Evolutionary conservation across 805 yeast species (phyloP).

Genomic region (Cyberlindnera bimundalis): DNA sequence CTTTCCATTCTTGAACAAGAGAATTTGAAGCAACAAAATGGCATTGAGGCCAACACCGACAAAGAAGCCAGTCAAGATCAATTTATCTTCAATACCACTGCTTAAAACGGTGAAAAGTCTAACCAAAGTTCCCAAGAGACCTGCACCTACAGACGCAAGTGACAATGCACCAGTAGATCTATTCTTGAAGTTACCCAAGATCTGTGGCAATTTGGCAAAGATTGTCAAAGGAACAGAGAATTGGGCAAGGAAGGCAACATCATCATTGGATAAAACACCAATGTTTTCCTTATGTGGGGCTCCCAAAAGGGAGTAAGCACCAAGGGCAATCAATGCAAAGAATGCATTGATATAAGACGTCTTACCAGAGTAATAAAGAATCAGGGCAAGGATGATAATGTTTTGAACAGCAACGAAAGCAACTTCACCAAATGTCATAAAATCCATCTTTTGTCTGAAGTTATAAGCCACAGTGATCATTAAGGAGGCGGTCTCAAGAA

Average conservation of each 20-base stretch:
- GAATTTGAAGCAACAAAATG: conserved; percentile 34
- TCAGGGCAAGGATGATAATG: conserved; percentile 29
- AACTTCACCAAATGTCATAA: conserved; percentile 38
- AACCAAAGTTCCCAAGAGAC: conserved; percentile 35
- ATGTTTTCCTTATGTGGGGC: conserved; percentile 13
- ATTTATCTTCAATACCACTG: conserved; percentile 32
- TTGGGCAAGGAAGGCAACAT: conserved; percentile 28
- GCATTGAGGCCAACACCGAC: conserved; percentile 33
- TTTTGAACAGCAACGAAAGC: conserved; percentile 36
- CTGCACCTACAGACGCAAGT: conserved; percentile 35
- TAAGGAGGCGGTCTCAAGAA: conserved; percentile 34
- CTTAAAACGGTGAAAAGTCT: conserved; percentile 38
- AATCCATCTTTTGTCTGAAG: conserved; percentile 33
- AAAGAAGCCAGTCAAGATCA: conserved; percentile 31
- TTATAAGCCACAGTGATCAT: conserved; percentile 35
- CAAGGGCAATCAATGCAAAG: conserved; percentile 19
- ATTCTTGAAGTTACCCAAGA: conserved; percentile 31
- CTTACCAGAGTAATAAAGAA: conserved; percentile 23
- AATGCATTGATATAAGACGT: conserved; percentile 18
- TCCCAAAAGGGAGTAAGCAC: conserved; percentile 23
- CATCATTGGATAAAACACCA: conserved; percentile 24
- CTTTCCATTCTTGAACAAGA: conserved; percentile 27
- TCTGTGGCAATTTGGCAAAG: conserved; percentile 40
- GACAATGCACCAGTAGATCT: conserved; percentile 43
- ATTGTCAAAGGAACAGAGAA: conserved; percentile 36